Evolutionary conservation across 768 basidiomycete species (phyloP).

Genomic region (Tulasnella sp.): DNA sequence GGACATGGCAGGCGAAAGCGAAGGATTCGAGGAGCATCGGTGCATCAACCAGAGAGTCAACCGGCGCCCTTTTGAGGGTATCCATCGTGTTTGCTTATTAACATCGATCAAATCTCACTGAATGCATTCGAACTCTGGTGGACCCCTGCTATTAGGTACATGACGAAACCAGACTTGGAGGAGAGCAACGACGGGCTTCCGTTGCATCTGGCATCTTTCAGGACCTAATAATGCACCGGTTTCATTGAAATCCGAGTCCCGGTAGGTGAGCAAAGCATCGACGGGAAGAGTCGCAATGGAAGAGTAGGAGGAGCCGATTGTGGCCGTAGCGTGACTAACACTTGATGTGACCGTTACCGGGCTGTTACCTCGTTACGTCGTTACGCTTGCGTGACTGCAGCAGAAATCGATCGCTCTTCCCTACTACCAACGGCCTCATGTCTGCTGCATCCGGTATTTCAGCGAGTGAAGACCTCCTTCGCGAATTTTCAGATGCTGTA

Average conservation of each 20-base stretch:
- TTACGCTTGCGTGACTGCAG: not conserved
- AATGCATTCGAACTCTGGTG: not conserved
- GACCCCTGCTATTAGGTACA: not conserved
- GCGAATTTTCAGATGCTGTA: constrained; percentile 6
- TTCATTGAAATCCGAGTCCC: not conserved
- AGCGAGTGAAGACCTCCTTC: constrained; percentile 18
- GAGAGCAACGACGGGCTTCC: not conserved
- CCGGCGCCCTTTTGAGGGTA: not conserved
- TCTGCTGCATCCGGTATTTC: constrained; percentile 23
- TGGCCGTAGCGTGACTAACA: not conserved
- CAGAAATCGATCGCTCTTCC: not conserved
- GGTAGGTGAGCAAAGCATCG: not conserved
- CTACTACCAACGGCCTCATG: constrained; percentile 13
- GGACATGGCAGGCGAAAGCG: not conserved
- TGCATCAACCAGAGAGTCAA: not conserved
- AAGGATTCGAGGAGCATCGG: not conserved
- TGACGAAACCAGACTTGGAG: not conserved
- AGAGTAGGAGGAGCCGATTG: not conserved
- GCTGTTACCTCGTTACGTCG: not conserved
- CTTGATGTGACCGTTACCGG: too few relatives aligned
- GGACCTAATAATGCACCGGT: not conserved
- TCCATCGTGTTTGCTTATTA: not conserved
- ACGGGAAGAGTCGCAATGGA: not conserved
- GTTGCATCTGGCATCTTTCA: not conserved
- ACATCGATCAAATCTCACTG: not conserved